Conservation (phyloP, 192 early-diverging fungal species). For the Nowakowskiella sp. region DNA sequence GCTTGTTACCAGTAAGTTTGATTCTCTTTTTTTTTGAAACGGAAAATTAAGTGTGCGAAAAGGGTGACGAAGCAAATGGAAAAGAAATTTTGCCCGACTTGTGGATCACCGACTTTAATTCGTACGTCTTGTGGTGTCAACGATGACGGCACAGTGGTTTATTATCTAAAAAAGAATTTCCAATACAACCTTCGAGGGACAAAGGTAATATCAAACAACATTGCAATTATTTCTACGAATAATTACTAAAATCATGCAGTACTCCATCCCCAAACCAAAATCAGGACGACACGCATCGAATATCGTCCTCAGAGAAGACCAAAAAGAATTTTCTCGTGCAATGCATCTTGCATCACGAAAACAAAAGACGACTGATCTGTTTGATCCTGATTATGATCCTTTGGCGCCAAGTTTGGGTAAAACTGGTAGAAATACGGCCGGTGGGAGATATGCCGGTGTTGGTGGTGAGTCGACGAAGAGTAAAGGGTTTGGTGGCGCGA, state of each 20-base stretch:
- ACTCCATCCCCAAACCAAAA: constrained; percentile 72
- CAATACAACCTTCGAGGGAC: constrained; percentile 84
- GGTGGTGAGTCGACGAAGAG: background rate
- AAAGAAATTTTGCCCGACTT: constrained; percentile 86
- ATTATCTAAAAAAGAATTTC: constrained; percentile 86
- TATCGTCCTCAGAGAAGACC: constrained; percentile 83
- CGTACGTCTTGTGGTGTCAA: constrained; percentile 75
- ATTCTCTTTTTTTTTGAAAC: constrained; percentile 1
- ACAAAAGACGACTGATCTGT: constrained; percentile 50
- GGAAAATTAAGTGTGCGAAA: background rate
- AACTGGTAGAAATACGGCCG: constrained; percentile 1
- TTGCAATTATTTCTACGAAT: background rate
- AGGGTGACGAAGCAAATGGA: constrained; percentile 77
- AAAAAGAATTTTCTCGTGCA: constrained; percentile 72
- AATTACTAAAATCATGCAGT: constrained; percentile 35
- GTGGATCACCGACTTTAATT: constrained; percentile 82
- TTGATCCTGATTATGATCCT: constrained; percentile 63
- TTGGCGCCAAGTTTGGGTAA: constrained; percentile 1
- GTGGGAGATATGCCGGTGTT: constrained; percentile 1
- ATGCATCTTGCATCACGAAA: constrained; percentile 22
- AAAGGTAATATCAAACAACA: too few relatives aligned
- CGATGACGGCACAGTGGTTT: constrained; percentile 65
- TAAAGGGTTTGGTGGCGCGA: background rate
- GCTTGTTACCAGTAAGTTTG: constrained; percentile 73
- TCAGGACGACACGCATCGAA: constrained; percentile 63